A percentile compares a stretch with the other conserved stretches of the same genome.
These are phyloP conservation scores for Lepraria neglecta DNA, from an alignment of 495 filamentous ascomycete genomes.

Conservation along the genomic window DNA sequence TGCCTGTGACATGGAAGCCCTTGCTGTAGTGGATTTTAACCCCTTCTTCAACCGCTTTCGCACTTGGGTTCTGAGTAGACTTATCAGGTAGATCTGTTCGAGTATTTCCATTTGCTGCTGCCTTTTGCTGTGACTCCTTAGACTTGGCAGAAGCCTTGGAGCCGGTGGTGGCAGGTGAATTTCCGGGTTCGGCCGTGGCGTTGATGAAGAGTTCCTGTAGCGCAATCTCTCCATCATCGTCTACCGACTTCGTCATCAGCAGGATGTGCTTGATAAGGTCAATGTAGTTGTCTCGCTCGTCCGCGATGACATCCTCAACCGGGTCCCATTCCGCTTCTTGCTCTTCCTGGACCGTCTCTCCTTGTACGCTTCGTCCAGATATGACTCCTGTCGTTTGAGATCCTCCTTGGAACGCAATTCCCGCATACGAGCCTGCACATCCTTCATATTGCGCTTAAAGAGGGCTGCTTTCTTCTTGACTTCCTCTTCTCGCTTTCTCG, in stretches of 20 bases:
- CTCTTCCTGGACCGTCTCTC: constrained; percentile 38
- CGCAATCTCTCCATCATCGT: constrained; percentile 20
- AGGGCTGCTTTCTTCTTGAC: constrained; percentile 46
- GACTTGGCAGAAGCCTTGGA: constrained; percentile 35
- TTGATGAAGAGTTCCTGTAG: constrained; percentile 11
- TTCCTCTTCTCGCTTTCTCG: constrained; percentile 50
- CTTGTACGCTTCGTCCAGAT: constrained; percentile 41
- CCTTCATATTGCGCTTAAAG: constrained; percentile 43
- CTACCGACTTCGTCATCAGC: constrained; percentile 34
- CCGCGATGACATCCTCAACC: constrained; percentile 45
- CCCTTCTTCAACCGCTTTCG: constrained; percentile 37
- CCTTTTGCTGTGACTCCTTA: constrained; percentile 36
- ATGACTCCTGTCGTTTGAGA: constrained; percentile 38
- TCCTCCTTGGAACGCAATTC: constrained; percentile 38
- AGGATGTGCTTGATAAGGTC: constrained; percentile 41
- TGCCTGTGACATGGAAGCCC: constrained; percentile 37
- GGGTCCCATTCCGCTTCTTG: constrained; percentile 45
- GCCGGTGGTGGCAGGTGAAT: constrained; percentile 12
- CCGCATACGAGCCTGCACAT: constrained; percentile 34
- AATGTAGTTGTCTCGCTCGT: constrained; percentile 42
- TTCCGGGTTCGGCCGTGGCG: constrained; percentile 5
- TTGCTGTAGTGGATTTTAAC: constrained; percentile 35
- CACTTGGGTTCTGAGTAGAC: constrained; percentile 36
- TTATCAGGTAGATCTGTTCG: constrained; percentile 29
- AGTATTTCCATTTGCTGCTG: constrained; percentile 15